Percentiles rank a stretch among this genome's conserved stretches.
phyloP scores from a whole-genome alignment of 495 filamentous ascomycete genomes.

The Corynascus novoguineensis region DNA sequence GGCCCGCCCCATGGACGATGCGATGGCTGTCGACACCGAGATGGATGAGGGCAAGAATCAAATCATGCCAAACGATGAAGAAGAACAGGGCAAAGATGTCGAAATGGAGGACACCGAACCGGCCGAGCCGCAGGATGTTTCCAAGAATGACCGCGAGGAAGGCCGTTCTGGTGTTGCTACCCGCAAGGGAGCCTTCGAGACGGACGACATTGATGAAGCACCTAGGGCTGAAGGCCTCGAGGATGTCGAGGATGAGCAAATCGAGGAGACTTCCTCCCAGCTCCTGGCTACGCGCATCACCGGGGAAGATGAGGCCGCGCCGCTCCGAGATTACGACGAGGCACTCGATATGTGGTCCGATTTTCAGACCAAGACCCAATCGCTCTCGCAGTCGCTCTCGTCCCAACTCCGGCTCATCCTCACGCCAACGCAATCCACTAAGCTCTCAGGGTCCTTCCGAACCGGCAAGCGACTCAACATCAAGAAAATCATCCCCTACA shows the following conservation, averaged over 20 bases:
- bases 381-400: constrained; percentile 79
- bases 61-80: constrained; percentile 52
- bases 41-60: constrained; percentile 49
- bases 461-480: constrained; percentile 98
- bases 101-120: constrained; percentile 38
- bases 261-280: constrained; percentile 67
- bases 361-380: constrained; percentile 76
- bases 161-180: constrained; percentile 44
- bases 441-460: constrained; percentile 92
- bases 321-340: constrained; percentile 46
- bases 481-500: constrained; percentile 98
- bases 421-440: constrained; percentile 88
- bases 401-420: constrained; percentile 95
- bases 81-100: constrained; percentile 42
- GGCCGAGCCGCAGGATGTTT: constrained; percentile 34
- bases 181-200: constrained; percentile 41
- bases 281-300: constrained; percentile 67
- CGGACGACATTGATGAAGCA: constrained; percentile 33
- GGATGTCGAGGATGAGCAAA: constrained; percentile 47
- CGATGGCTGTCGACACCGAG: constrained; percentile 73
- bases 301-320: constrained; percentile 34
- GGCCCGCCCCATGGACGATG: constrained; percentile 71
- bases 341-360: constrained; percentile 77
- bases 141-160: constrained; percentile 40
- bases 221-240: constrained; percentile 31